These are phyloP conservation scores for Sistotremastrum niveocremeum DNA, from an alignment of 768 basidiomycete genomes.

Conservation along the genomic window DNA sequence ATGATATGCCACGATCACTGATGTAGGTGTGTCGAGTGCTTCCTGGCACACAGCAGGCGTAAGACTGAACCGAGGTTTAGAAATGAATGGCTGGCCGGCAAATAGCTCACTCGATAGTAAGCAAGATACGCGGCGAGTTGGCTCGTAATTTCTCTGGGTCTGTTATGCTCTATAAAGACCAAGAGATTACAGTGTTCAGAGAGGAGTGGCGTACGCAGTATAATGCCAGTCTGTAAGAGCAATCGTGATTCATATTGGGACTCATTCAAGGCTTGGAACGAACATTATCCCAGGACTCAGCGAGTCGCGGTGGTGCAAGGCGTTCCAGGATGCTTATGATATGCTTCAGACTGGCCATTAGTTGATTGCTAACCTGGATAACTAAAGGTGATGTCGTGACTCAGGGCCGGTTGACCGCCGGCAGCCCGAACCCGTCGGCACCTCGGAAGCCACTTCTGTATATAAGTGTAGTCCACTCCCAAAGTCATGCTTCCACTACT, in stretches of 20 bases:
- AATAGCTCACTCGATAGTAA: conserved; percentile 28
- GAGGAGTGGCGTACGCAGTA: conserved; percentile 35
- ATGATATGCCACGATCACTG: conserved; percentile 72
- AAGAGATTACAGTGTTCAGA: conserved; percentile 55
- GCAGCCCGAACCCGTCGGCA: no score
- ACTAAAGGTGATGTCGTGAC: no score
- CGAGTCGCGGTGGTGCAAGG: conserved; percentile 75
- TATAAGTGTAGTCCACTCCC: no score
- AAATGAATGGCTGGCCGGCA: not conserved
- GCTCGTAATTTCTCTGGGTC: conserved; percentile 22
- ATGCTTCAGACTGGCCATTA: no score
- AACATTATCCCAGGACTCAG: conserved; percentile 93
- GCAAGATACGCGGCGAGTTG: conserved; percentile 20
- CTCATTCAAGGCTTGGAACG: conserved; percentile 17
- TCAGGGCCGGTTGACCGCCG: no score
- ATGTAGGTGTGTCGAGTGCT: conserved; percentile 44
- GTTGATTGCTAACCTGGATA: no score
- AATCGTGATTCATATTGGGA: conserved; percentile 2
- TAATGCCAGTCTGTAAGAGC: conserved; percentile 34
- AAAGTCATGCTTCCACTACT: no score
- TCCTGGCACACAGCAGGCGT: conserved; percentile 60
- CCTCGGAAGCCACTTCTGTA: no score
- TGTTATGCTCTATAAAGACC: conserved; percentile 5
- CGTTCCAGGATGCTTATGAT: conserved; percentile 35
- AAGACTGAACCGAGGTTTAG: conserved; percentile 31